Conservation (phyloP, 208 protist species). For the Trypanosoma vivax region DNA sequence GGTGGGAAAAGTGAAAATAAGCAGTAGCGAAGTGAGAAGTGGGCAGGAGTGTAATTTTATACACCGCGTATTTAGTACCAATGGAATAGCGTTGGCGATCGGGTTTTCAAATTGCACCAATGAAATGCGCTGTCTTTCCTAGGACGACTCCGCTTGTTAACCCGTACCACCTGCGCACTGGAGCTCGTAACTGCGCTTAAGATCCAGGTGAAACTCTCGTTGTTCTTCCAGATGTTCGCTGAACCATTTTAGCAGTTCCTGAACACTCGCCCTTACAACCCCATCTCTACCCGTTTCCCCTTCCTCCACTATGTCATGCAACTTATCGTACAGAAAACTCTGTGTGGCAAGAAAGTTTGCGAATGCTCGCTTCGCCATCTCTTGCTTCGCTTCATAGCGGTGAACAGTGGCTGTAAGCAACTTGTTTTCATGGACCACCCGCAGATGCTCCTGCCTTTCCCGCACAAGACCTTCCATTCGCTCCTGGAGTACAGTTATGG, state of each 20-base stretch:
- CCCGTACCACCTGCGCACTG: not conserved
- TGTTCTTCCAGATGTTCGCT: conserved; percentile 8
- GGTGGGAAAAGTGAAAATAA: too few relatives aligned
- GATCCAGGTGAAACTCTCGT: conserved; percentile 3
- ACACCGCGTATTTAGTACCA: too few relatives aligned
- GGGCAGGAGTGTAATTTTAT: too few relatives aligned
- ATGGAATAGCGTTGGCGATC: too few relatives aligned
- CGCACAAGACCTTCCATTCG: conserved; percentile 19
- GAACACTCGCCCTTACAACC: not conserved
- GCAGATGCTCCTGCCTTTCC: conserved; percentile 6
- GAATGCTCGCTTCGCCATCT: conserved; percentile 17
- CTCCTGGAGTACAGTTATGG: conserved; percentile 16
- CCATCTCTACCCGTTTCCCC: not conserved
- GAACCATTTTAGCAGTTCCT: conserved; percentile 13
- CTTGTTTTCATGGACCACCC: conserved; percentile 7
- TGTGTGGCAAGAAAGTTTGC: conserved; percentile 31
- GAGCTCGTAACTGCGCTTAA: conserved; percentile 7
- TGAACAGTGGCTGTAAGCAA: conserved; percentile 1
- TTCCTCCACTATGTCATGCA: conserved; percentile 11
- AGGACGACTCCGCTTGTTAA: not conserved
- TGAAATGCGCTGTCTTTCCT: not conserved
- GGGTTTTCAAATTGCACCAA: too few relatives aligned
- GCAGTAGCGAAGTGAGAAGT: too few relatives aligned
- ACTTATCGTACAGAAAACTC: conserved; percentile 16
- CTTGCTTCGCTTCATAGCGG: conserved; percentile 22